Evolutionary conservation across 257 asterid species (phyloP), one percentile per base, ranked within the genome.

Genomic region (Primulina huaijiensis): DNA sequence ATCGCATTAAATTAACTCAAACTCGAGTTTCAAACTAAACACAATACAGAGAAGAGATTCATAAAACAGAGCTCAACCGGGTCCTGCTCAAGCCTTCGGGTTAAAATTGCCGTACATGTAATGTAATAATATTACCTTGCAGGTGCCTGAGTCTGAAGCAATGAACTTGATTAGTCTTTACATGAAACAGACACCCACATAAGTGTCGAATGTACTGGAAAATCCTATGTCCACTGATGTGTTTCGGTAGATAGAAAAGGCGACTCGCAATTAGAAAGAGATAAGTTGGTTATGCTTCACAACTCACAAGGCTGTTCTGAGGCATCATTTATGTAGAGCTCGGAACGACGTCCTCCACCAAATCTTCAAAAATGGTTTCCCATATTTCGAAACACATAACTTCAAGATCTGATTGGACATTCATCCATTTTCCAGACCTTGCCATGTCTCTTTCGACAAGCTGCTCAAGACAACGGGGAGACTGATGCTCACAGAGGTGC

Each of bases 351-450:
- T 94, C 97, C 29, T 88, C 92, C 12, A 94, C 75, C 82, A 94
- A 63, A 62, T 90, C 89, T 34, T 69, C 76, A 40, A 91, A 75
- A 74, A 94, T 83, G 66, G 75, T 68, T 64, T 84, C 90, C 71
- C 72, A 97, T 79, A 87, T 74, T 62, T 85, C 96, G 65, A 64
- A 63, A 71, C 90, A 89, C 62, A 86, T 67, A 61, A 77, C 70
- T 75, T 88, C 86, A n/a, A 77, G 72, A 11, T 86, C 88, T 14
- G 73, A 68, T 30, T 43, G 81, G 38, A 89, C 74, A 27, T 82
- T 75, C 96, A 86, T 81, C 99, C 98, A 91, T 29, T 72, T 79
- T 76, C 60, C 74, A 5, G 89, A 75, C 63, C 66, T 85, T 50
- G 74, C 81, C 86, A 88, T 74, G 81, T 94, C 96, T 53, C 76